These are phyloP conservation scores for Pulveroboletus sp. DNA, from an alignment of 768 basidiomycete species.

Conservation along the genomic window DNA sequence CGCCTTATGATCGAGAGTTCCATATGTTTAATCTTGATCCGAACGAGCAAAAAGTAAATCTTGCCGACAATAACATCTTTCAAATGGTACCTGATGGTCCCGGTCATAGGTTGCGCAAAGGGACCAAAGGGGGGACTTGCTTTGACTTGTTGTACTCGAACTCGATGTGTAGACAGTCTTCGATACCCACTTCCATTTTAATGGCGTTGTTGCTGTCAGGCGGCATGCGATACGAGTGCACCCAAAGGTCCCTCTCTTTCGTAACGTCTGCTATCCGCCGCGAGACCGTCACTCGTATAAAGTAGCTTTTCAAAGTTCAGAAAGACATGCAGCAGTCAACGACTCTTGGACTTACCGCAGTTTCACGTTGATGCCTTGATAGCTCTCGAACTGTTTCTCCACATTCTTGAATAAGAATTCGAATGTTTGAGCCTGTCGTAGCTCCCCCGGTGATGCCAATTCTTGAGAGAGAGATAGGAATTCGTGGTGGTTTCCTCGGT, in stretches of 20 bases:
- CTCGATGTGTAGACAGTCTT: slow-evolving; percentile 97
- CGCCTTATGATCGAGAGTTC: slow-evolving; percentile 96
- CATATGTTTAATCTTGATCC: slow-evolving; percentile 99
- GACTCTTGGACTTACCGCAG: slow-evolving; percentile 57
- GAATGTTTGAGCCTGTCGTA: slow-evolving; percentile 93
- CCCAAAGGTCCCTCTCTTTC: slow-evolving; percentile 95
- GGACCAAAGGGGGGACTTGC: slow-evolving; percentile 42
- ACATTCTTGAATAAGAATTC: slow-evolving; percentile 99
- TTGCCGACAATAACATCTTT: slow-evolving; percentile 99
- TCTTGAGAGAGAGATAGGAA: slow-evolving; percentile 95
- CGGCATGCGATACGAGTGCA: slow-evolving; percentile 97
- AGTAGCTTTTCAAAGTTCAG: slow-evolving; percentile 58
- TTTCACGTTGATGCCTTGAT: slow-evolving; percentile 98
- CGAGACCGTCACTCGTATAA: slow-evolving; percentile 85
- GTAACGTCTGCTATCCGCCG: slow-evolving; percentile 88
- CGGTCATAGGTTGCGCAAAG: slow-evolving; percentile 1
- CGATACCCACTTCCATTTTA: slow-evolving; percentile 99
- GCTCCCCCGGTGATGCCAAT: slow-evolving; percentile 91
- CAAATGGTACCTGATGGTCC: slow-evolving; percentile 76
- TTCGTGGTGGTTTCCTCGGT: slow-evolving; percentile 96
- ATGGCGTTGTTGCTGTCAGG: slow-evolving; percentile 97
- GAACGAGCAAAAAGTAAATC: slow-evolving; percentile 96
- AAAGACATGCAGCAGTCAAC: neutral
- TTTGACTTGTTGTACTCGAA: slow-evolving; percentile 99
- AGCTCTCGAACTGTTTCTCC: slow-evolving; percentile 98